phyloP scores from a whole-genome alignment of 169 alveolate species.

The Miamiensis avidus region DNA sequence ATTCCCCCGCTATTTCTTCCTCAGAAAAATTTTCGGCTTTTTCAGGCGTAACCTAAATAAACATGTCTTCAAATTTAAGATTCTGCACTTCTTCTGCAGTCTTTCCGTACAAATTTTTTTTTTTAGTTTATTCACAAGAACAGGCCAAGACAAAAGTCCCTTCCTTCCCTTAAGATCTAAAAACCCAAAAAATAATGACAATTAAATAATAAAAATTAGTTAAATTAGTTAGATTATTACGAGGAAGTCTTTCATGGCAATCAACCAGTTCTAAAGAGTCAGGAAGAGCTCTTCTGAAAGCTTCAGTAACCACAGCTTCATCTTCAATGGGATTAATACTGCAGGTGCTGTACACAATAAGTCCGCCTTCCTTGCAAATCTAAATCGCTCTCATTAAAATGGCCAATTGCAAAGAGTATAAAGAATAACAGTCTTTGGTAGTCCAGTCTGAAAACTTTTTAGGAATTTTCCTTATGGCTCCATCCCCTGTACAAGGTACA shows the following conservation, averaged over 20 bases:
- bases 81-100: neutral
- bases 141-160: neutral
- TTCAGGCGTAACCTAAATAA: neutral
- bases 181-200: no score
- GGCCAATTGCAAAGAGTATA: conserved; percentile 89
- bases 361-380: conserved; percentile 89
- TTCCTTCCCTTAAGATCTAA: neutral
- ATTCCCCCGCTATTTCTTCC: neutral
- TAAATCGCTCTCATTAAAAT: conserved; percentile 90
- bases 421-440: conserved; percentile 90
- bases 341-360: conserved; percentile 95
- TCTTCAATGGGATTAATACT: conserved; percentile 96
- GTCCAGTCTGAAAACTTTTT: conserved; percentile 94
- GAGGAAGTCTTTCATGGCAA: conserved; percentile 62
- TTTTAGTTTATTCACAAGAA: no score
- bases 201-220: no score
- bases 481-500: conserved; percentile 98
- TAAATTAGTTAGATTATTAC: neutral
- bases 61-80: neutral
- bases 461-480: conserved; percentile 95
- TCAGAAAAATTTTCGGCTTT: neutral
- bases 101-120: no score
- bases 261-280: conserved; percentile 80
- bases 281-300: conserved; percentile 65
- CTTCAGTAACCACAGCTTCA: conserved; percentile 92